Evolutionary conservation across 306 rosid genomes (phyloP), one percentile per base, ranked within the genome.

Genomic region (Acacia crassicarpa): DNA sequence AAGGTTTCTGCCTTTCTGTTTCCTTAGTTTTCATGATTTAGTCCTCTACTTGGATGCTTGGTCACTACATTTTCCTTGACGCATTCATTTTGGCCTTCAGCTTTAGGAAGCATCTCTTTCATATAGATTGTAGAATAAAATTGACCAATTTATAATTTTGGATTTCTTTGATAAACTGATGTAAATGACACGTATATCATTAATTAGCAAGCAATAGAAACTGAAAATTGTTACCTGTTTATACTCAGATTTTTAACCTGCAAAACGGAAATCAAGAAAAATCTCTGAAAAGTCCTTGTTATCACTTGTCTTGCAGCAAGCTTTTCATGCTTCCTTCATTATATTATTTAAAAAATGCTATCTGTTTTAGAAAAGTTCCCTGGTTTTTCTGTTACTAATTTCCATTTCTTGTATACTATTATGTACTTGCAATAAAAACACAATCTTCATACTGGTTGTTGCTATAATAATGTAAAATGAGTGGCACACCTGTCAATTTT

Each of bases 81-180:
- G 70, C 9, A 46, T 67, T 33, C 38, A 9, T 51, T 20, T 53
- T 53, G 59, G 22, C 8, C 10, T 2, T 6, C 2, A 17, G 6
- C 59, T 19, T 53, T 59, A 25, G 6, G 70, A 66, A 41, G 69
- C 9, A 45, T 53, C 16, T 63, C 30, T 51, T 19, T 8, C 30
- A 12, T 27, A 19, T 46, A 30, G 41, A 25, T 35, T 43, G 15
- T 51, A 44, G 19, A 23, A 63, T 41, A 69, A 7, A 66, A 30
- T 9, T 22, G 32, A 53, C 44, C 20, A 11, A 20, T 78, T 59
- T 78, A 27, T 46, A 63, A 49, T 38, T 78, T 81, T 61, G 19
- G 69, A 8, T 65, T 48, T 62, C 22, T 81, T 74, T 75, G 22
- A 33, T 16, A 51, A 40, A 44, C 43, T 76, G 66, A 69, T 82